Evolutionary conservation across 345 rosid genomes (phyloP).

Genomic region (Linum usitatissimum): DNA sequence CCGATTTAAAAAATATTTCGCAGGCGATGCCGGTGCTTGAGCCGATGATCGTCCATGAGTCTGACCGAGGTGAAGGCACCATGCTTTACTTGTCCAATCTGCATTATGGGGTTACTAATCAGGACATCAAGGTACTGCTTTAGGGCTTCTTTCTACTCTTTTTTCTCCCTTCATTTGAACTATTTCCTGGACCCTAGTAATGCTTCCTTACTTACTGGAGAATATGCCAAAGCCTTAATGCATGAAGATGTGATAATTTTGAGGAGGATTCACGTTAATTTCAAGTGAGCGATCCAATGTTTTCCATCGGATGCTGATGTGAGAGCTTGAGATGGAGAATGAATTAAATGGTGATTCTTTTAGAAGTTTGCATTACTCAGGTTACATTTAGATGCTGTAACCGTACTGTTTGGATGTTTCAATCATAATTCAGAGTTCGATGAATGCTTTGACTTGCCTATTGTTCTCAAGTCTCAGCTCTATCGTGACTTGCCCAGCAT

Average conservation of each 20-base stretch:
- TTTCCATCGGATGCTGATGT: too few species aligned
- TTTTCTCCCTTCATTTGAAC: too few species aligned
- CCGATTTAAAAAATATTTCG: not conserved
- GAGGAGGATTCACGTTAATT: not conserved
- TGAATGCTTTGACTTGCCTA: not conserved
- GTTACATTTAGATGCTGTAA: too few species aligned
- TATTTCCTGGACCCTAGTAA: not conserved
- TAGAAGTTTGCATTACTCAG: too few species aligned
- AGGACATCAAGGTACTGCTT: slow-evolving; percentile 15
- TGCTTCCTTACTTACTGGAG: not conserved
- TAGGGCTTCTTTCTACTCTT: too few species aligned
- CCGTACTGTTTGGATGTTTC: not conserved
- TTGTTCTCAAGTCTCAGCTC: not conserved
- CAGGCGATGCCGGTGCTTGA: slow-evolving; percentile 2
- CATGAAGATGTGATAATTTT: not conserved
- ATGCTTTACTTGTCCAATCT: slow-evolving; percentile 16
- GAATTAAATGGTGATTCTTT: too few species aligned
- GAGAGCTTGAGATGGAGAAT: too few species aligned
- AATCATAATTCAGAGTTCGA: not conserved
- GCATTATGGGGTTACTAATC: slow-evolving; percentile 14
- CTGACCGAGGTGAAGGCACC: slow-evolving; percentile 2
- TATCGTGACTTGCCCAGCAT: not conserved
- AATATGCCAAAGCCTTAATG: not conserved
- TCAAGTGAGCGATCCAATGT: not conserved
- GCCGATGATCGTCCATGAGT: not conserved